Conservation (phyloP, 345 rosid species). For the Trapa bicornis region DNA sequence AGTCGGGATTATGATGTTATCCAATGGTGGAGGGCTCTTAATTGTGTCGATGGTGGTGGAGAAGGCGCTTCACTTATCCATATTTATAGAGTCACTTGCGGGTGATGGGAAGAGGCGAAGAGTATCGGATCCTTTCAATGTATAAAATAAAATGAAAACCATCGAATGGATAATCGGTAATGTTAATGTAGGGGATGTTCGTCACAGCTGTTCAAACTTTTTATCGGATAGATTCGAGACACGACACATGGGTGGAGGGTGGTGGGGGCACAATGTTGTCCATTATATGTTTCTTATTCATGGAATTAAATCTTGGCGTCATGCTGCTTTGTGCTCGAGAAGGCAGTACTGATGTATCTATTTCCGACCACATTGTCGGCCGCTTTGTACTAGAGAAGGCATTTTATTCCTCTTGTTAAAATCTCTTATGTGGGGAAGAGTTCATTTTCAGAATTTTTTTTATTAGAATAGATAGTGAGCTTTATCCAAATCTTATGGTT, state of each 20-base stretch:
- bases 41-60: conserved; percentile 17
- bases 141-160: not conserved
- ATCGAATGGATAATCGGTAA: not conserved
- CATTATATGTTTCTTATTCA: no score
- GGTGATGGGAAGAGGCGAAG: conserved; percentile 5
- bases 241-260: not conserved
- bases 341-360: not conserved
- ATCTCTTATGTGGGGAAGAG: not conserved
- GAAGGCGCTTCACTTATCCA: conserved; percentile 23
- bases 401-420: not conserved
- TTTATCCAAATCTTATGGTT: no score
- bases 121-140: not conserved
- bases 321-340: not conserved
- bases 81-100: conserved; percentile 52
- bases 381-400: not conserved
- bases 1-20: not conserved
- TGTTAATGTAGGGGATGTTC: conserved; percentile 12
- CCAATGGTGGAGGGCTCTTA: conserved; percentile 1
- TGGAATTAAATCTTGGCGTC: not conserved
- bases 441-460: no score
- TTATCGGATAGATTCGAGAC: not conserved
- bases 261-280: no score
- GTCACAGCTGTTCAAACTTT: conserved; percentile 24
- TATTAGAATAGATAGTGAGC: no score
- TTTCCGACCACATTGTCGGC: not conserved